Evolutionary conservation across 1,284 basidiomycete species (phyloP).

Genomic region (Naganishia albida): DNA sequence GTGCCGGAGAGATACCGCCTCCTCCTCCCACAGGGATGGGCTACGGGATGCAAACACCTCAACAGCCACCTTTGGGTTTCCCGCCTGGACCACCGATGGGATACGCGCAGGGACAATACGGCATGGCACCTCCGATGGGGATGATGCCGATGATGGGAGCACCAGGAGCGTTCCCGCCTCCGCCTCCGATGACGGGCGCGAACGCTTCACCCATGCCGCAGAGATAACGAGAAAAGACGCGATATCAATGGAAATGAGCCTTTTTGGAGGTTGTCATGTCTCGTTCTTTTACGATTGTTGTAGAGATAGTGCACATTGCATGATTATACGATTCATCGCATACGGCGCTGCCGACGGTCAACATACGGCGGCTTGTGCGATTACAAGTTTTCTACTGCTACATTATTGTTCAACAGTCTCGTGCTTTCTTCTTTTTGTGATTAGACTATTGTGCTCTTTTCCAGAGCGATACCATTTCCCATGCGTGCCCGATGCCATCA

Average conservation of each 20-base stretch:
- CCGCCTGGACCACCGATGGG: conserved; percentile 29
- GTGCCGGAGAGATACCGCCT: conserved; percentile 53
- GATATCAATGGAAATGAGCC: too few relatives aligned
- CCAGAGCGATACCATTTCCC: not conserved
- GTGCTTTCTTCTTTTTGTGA: not conserved
- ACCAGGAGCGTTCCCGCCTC: conserved; percentile 26
- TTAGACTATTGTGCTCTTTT: not conserved
- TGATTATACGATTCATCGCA: not conserved
- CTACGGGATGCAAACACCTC: conserved; percentile 33
- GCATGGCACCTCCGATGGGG: conserved; percentile 14
- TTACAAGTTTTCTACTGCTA: not conserved
- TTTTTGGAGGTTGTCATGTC: too few relatives aligned
- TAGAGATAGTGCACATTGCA: not conserved
- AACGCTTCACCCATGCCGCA: conserved; percentile 30
- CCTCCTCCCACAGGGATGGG: conserved; percentile 36
- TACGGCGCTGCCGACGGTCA: not conserved
- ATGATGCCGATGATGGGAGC: conserved; percentile 37
- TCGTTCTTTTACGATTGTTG: too few relatives aligned
- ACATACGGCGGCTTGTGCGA: not conserved
- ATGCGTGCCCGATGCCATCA: not conserved
- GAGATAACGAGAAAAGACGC: not conserved
- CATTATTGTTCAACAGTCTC: not conserved
- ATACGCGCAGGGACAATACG: conserved; percentile 32
- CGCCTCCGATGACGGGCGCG: conserved; percentile 32
- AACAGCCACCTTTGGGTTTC: conserved; percentile 32